Conservation (phyloP, 345 rosid species). For the Laguncularia racemosa region DNA sequence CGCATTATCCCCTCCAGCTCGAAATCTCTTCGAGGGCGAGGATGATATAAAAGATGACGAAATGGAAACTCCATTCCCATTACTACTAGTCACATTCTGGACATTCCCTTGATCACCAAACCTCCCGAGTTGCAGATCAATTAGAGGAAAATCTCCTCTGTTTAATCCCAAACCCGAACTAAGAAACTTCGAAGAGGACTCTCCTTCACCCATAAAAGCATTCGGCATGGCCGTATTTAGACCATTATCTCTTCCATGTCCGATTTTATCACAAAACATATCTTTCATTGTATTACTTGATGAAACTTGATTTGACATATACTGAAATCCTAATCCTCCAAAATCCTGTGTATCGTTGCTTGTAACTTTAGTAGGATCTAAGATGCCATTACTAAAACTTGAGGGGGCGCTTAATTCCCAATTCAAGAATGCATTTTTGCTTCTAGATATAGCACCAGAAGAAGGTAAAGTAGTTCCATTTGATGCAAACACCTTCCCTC, state of each 20-base stretch:
- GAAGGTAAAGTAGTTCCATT: no score
- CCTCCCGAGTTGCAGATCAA: conserved; percentile 18
- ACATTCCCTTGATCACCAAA: conserved; percentile 7
- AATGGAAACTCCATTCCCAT: conserved; percentile 27
- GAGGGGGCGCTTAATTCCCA: conserved; percentile 27
- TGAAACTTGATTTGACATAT: conserved; percentile 16
- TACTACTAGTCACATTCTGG: conserved; percentile 5
- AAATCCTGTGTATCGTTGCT: conserved; percentile 14
- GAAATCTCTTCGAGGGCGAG: no score
- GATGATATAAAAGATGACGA: no score
- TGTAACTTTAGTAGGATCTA: conserved; percentile 21
- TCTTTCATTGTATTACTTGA: conserved; percentile 17
- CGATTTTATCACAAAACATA: conserved; percentile 12
- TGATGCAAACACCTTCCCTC: no score
- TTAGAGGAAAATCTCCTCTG: conserved; percentile 23
- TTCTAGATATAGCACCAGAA: conserved; percentile 25
- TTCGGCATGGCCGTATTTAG: conserved; percentile 11
- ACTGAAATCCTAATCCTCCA: conserved; percentile 28
- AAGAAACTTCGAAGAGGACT: conserved; percentile 32
- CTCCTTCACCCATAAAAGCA: conserved; percentile 19
- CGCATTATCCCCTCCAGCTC: no score
- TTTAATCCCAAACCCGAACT: conserved; percentile 23
- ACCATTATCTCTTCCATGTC: conserved; percentile 18
- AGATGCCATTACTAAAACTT: conserved; percentile 14
- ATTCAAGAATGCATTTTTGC: conserved; percentile 18